phyloP scores from a whole-genome alignment of 441 rosid species.

The Bocquillonia castaneifolia region DNA sequence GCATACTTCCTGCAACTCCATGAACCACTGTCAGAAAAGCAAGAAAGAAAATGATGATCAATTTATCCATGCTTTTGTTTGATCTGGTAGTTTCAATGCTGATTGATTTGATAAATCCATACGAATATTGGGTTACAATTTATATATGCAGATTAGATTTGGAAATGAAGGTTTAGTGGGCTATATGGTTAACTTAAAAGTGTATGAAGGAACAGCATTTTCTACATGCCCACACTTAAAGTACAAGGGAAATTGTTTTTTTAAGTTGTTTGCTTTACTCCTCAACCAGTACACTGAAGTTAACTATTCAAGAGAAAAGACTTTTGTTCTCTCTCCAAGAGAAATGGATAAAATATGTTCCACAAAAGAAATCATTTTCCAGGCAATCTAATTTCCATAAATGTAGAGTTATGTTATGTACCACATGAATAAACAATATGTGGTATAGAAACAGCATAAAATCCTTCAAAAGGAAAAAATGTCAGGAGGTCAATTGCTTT shows the following conservation, averaged over 20 bases:
- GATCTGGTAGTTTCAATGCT: constrained; percentile 28
- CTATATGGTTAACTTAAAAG: constrained; percentile 83
- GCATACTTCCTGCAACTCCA: constrained; percentile 47
- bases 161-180: constrained; percentile 39
- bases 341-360: constrained; percentile 18
- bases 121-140: constrained; percentile 36
- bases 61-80: constrained; percentile 44
- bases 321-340: constrained; percentile 22
- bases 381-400: constrained; percentile 11
- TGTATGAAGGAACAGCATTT: constrained; percentile 53
- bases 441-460: constrained; percentile 15
- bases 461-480: constrained; percentile 5
- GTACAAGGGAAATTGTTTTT: constrained; percentile 63
- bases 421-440: constrained; percentile 12
- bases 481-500: constrained; percentile 28
- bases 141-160: constrained; percentile 47
- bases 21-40: constrained; percentile 42
- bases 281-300: constrained; percentile 41
- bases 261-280: constrained; percentile 85
- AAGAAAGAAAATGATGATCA: constrained; percentile 41
- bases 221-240: constrained; percentile 67
- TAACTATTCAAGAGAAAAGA: constrained; percentile 36
- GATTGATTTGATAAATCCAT: constrained; percentile 39
- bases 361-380: constrained; percentile 11
- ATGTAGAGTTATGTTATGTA: constrained; percentile 9